These are phyloP conservation scores for Naegleria lovaniensis DNA, from an alignment of 208 protist genomes.

Conservation along the genomic window DNA sequence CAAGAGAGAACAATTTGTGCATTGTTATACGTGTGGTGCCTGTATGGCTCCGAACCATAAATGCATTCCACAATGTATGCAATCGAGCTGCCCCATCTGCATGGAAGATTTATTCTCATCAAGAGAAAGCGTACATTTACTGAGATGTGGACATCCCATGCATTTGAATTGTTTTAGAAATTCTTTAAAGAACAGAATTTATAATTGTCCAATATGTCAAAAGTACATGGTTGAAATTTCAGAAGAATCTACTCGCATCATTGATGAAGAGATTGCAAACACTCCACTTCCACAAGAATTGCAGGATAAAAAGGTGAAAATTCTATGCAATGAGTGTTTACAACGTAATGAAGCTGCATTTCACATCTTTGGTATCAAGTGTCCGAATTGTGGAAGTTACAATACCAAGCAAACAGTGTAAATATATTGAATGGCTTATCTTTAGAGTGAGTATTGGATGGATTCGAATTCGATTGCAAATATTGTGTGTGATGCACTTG, in stretches of 20 bases:
- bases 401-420: not conserved
- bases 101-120: not conserved
- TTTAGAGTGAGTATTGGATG: too few species aligned
- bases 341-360: not conserved
- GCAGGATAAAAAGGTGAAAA: not conserved
- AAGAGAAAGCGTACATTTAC: not conserved
- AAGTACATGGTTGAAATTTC: not conserved
- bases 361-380: not conserved
- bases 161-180: not conserved
- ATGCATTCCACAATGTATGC: not conserved
- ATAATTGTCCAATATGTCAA: not conserved
- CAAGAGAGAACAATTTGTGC: not conserved
- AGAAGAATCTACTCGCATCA: not conserved
- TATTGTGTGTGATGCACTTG: too few species aligned
- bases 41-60: not conserved
- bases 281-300: not conserved
- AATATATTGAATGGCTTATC: too few species aligned
- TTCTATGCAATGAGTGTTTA: constrained; percentile 11
- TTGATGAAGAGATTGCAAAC: not conserved
- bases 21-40: not conserved
- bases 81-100: not conserved
- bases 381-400: not conserved
- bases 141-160: not conserved
- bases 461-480: too few species aligned
- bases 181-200: not conserved